phyloP scores from a whole-genome alignment of 768 basidiomycete species.

The Leccinellum luteum region DNA sequence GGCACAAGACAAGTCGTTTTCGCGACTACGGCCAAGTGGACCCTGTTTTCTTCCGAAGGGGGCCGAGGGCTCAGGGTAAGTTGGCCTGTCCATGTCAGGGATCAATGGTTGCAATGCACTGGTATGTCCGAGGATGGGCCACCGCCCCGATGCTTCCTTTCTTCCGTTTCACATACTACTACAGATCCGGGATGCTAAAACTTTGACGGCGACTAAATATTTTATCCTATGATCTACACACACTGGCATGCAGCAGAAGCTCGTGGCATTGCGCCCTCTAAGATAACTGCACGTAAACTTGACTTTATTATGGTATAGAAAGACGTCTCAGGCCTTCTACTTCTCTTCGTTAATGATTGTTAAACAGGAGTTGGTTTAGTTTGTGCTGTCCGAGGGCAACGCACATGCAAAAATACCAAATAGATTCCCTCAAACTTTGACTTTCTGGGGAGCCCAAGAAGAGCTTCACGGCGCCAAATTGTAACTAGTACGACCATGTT shows the following conservation, averaged over 20 bases:
- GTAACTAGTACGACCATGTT: neutral
- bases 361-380: neutral
- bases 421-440: neutral
- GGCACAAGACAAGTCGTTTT: neutral
- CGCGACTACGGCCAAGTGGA: neutral
- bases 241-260: neutral
- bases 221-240: neutral
- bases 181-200: neutral
- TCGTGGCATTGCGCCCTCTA: neutral
- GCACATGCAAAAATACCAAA: neutral
- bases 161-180: neutral
- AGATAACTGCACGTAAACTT: neutral
- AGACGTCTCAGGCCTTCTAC: neutral
- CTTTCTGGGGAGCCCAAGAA: neutral
- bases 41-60: neutral
- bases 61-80: neutral
- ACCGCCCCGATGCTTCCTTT: neutral
- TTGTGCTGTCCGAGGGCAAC: no score
- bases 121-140: neutral
- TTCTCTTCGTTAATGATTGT: neutral
- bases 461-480: neutral
- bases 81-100: neutral
- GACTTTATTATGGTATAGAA: neutral
- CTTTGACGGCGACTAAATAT: neutral
- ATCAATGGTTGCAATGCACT: neutral